Evolutionary conservation across 345 rosid species (phyloP), one percentile per base, ranked within the genome.

Genomic region (Rhodomyrtus tomentosa): DNA sequence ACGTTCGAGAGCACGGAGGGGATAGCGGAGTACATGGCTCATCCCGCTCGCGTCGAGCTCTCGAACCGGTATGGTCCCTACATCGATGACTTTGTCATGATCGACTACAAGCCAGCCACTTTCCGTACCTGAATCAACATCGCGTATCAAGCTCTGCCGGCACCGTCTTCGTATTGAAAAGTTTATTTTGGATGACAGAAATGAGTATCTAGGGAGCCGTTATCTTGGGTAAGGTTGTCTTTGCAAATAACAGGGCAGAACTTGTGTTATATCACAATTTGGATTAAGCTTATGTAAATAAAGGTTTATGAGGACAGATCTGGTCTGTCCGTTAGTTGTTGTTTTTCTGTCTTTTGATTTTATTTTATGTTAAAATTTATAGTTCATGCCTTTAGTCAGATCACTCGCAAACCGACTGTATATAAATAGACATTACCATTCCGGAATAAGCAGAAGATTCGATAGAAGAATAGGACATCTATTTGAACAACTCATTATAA

Each of bases 1-100:
- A 90, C 90, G 25, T 96, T 96, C 55, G 99, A 95, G 87, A 93
- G 92, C 85, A 90, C 85, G 4, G 93, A 92, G 81, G 95, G 88
- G 18, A 48, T 95, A 73, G 93, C 93, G 1, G 94, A 93, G 87
- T 96, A 95, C 82, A 11, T 89, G 53, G 83, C 93, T 87, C 97
- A 95, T 86, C 99, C 96, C 55, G 90, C 84, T 16, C 99, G 95
- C 86, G 89, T 92, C 38, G 93, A 96, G 68, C 93, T 87, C 4
- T 94, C 92, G 10, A 91, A 85, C 82, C 1, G 50, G 85, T 90
- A 91, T 89, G 72, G 90, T 6, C 59, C 89, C 53, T 83, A 84
- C 80, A 49, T 89, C 87, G 98, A 96, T 13, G 93, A 96, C 84
- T 88, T 93, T 20, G 13, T 92, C 45, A 89, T 96, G 42, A 49